phyloP scores from a whole-genome alignment of 192 early-diverging fungal species.

The Dimargaris xerosporica region DNA sequence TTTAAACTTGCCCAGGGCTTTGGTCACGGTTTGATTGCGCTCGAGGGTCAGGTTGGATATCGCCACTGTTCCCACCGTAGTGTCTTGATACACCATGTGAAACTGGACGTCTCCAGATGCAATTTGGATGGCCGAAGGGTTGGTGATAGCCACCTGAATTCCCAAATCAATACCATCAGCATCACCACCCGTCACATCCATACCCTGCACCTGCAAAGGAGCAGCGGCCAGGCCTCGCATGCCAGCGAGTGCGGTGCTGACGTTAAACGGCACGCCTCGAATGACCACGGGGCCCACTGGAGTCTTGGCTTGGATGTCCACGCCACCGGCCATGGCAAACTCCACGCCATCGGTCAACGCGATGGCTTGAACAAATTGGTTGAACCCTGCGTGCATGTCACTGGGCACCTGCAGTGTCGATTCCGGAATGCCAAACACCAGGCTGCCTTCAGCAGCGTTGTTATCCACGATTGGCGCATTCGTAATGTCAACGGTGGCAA shows the following conservation, averaged over 20 bases:
- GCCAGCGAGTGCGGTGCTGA: conserved; percentile 30
- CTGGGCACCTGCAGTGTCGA: conserved; percentile 25
- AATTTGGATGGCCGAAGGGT: conserved; percentile 31
- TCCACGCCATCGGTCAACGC: conserved; percentile 23
- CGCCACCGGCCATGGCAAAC: conserved; percentile 31
- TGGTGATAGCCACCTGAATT: conserved; percentile 25
- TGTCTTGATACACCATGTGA: conserved; percentile 24
- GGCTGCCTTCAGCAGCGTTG: conserved; percentile 22
- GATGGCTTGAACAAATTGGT: conserved; percentile 33
- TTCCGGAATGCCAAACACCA: conserved; percentile 31
- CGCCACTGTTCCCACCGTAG: conserved; percentile 29
- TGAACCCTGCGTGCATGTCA: conserved; percentile 30
- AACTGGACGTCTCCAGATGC: conserved; percentile 33
- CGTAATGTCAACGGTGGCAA: conserved; percentile 13
- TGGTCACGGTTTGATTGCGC: conserved; percentile 19
- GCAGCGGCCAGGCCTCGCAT: conserved; percentile 36
- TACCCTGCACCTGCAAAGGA: conserved; percentile 30
- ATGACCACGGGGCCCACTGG: conserved; percentile 36
- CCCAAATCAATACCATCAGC: conserved; percentile 19
- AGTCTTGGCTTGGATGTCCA: conserved; percentile 31
- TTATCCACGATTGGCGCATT: conserved; percentile 20
- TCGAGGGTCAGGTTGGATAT: conserved; percentile 26
- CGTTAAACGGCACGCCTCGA: conserved; percentile 35
- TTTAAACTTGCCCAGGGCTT: conserved; percentile 28
- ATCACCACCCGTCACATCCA: conserved; percentile 40